A percentile compares a stretch with the other conserved stretches of the same genome.
phyloP scores from a whole-genome alignment of 176 grass and related monocot genomes.

The Paspalum notatum region DNA sequence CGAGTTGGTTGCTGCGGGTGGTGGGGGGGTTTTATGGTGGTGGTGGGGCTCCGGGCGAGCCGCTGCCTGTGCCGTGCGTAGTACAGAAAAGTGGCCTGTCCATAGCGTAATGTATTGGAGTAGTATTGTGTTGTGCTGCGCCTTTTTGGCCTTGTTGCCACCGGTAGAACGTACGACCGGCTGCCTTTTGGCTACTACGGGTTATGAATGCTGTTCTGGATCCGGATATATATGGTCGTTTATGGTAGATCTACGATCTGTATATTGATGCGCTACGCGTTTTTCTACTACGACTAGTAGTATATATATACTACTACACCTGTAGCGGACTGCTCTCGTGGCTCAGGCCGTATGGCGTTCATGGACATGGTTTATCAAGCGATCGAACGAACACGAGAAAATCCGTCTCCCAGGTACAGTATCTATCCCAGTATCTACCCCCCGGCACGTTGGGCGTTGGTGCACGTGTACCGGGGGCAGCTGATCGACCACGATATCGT shows the following conservation, averaged over 20 bases:
- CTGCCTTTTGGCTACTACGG: neutral
- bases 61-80: neutral
- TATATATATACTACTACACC: neutral
- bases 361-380: neutral
- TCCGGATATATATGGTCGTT: neutral
- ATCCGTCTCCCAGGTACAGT: neutral
- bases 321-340: no score
- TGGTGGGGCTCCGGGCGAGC: neutral
- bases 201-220: neutral
- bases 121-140: constrained; percentile 22
- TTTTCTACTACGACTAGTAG: neutral
- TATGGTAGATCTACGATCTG: neutral
- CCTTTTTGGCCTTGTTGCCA: neutral
- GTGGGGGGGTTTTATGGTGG: constrained; percentile 50
- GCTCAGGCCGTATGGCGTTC: no score
- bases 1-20: neutral
- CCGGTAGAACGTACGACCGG: neutral
- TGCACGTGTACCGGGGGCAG: neutral
- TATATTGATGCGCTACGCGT: neutral
- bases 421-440: neutral
- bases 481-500: neutral
- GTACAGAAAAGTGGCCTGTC: no score
- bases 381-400: neutral
- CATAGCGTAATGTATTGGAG: no score
- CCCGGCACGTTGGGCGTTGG: neutral